These are phyloP conservation scores for Candida methanosorbosa DNA, from an alignment of 805 yeast species.

Conservation along the genomic window DNA sequence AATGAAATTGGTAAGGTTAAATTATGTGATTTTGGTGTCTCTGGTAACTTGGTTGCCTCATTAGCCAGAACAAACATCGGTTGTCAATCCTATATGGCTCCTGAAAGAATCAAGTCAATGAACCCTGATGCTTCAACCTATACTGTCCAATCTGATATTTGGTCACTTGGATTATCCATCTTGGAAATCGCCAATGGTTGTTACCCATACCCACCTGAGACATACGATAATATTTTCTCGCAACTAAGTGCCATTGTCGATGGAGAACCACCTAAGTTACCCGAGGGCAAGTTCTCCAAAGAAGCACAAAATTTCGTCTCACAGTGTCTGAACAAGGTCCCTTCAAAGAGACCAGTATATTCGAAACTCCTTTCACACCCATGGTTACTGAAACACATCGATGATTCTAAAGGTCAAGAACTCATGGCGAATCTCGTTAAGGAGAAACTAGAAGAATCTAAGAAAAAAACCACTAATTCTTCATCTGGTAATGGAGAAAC, in stretches of 20 bases:
- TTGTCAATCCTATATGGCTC: conserved; percentile 98
- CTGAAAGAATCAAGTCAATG: conserved; percentile 78
- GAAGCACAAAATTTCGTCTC: conserved; percentile 78
- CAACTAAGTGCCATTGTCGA: conserved; percentile 96
- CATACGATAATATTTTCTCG: conserved; percentile 81
- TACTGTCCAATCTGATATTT: conserved; percentile 89
- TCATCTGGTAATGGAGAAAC: conserved; percentile 6
- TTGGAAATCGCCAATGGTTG: conserved; percentile 84
- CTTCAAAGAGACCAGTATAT: conserved; percentile 76
- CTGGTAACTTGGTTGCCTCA: conserved; percentile 91
- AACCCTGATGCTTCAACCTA: conserved; percentile 74
- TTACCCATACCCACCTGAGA: conserved; percentile 96
- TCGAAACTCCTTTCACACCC: conserved; percentile 68
- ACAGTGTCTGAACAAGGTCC: conserved; percentile 70
- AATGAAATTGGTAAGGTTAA: conserved; percentile 76
- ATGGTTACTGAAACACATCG: conserved; percentile 58
- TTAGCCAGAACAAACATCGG: conserved; percentile 94
- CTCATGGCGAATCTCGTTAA: conserved; percentile 25
- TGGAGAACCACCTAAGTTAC: conserved; percentile 82
- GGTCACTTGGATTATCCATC: conserved; percentile 87
- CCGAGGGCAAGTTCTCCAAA: conserved; percentile 50
- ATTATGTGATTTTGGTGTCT: conserved; percentile 92
- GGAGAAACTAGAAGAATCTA: conserved; percentile 22
- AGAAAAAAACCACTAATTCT: no score
- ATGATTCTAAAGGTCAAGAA: conserved; percentile 24